Conservation (phyloP, 2,329 filamentous ascomycete species). For the Exophiala alcalophila region DNA sequence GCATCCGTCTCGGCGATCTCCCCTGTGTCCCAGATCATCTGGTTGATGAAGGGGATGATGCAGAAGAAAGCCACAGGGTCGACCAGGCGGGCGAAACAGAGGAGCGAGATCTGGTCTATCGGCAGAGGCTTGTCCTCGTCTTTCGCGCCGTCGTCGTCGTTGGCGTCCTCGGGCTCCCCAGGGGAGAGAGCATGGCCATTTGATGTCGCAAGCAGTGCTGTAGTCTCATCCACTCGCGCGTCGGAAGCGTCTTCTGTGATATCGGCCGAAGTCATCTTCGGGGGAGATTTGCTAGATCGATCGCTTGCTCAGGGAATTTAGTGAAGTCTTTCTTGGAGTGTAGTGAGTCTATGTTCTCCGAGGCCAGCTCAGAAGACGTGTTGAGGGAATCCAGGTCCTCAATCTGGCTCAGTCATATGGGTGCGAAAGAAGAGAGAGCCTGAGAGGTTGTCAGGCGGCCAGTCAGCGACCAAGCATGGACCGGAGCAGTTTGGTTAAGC, state of each 20-base stretch:
- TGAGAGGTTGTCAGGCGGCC: too few species aligned
- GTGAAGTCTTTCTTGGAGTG: too few species aligned
- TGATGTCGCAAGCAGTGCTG: constrained; percentile 19
- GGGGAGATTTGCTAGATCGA: too few species aligned
- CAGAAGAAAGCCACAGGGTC: constrained; percentile 81
- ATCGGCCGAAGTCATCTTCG: constrained; percentile 15
- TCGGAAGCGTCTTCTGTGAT: constrained; percentile 10
- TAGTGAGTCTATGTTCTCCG: too few species aligned
- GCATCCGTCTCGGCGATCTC: constrained; percentile 62
- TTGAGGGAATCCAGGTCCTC: too few species aligned
- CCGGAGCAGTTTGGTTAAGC: too few species aligned
- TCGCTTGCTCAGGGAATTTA: too few species aligned
- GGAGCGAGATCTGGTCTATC: constrained; percentile 64
- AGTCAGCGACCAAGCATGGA: too few species aligned
- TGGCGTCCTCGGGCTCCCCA: not conserved
- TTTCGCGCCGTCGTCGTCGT: constrained; percentile 4
- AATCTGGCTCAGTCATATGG: too few species aligned
- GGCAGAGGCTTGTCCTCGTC: constrained; percentile 47
- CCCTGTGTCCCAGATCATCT: constrained; percentile 70
- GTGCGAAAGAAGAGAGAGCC: too few species aligned
- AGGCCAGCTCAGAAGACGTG: too few species aligned
- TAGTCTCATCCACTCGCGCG: constrained; percentile 22
- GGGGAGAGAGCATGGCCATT: not conserved
- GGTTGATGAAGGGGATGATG: constrained; percentile 76
- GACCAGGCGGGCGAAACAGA: constrained; percentile 70